A percentile compares a stretch with the other conserved stretches of the same genome.
These are phyloP conservation scores for Cercis canadensis DNA, from an alignment of 306 rosid species.

Conservation along the genomic window DNA sequence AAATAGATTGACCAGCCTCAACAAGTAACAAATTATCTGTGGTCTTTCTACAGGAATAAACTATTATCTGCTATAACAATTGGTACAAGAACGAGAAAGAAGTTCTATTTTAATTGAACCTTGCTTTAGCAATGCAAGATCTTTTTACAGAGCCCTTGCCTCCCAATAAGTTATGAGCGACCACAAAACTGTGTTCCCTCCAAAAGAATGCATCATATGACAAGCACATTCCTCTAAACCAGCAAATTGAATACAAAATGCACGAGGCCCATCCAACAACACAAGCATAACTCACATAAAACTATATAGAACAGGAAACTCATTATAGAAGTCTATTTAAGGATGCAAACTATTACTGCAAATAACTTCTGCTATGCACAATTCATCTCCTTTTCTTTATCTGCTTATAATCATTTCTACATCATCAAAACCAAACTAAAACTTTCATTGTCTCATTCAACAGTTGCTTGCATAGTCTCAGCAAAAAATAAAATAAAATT, in stretches of 20 bases:
- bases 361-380: neutral
- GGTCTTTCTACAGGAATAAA: constrained; percentile 2
- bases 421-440: constrained; percentile 1
- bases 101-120: too few species aligned
- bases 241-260: neutral
- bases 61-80: constrained; percentile 9
- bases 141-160: constrained; percentile 2
- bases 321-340: neutral
- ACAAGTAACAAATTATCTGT: too few species aligned
- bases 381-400: constrained; percentile 3
- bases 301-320: constrained; percentile 8
- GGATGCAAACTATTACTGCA: neutral
- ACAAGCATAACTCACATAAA: constrained; percentile 8
- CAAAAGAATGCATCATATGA: too few species aligned
- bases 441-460: neutral
- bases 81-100: neutral
- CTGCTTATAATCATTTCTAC: constrained; percentile 7
- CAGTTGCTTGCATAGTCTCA: neutral
- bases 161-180: neutral
- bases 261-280: neutral
- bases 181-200: too few species aligned
- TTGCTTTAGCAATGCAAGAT: neutral
- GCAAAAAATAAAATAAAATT: too few species aligned
- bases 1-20: neutral
- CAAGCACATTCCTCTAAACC: neutral